Evolutionary conservation across 1,284 basidiomycete genomes (phyloP).

Genomic region (Mycocalia duriaeana): DNA sequence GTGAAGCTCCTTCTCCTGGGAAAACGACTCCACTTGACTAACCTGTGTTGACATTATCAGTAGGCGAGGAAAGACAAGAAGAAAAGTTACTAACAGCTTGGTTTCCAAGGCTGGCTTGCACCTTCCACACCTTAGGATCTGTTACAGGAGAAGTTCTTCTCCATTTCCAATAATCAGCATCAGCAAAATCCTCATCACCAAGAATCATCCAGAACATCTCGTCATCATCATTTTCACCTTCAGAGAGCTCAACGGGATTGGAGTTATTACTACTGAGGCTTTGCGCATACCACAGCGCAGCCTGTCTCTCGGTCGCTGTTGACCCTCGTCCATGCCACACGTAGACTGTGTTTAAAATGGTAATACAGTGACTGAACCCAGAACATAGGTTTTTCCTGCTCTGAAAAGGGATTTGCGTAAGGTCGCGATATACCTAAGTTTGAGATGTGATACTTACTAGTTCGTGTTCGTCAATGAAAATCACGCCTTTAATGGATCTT

Average conservation of each 20-base stretch:
- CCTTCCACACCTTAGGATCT: conserved; percentile 53
- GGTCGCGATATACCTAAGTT: background rate
- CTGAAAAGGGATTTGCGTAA: conserved; percentile 29
- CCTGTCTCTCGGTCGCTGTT: conserved; percentile 46
- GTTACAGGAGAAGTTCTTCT: conserved; percentile 33
- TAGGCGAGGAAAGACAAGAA: background rate
- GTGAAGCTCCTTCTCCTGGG: conserved; percentile 23
- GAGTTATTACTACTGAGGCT: conserved; percentile 35
- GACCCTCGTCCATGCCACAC: conserved; percentile 78
- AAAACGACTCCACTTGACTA: conserved; percentile 27
- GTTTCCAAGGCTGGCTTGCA: conserved; percentile 35
- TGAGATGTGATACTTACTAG: conserved; percentile 41
- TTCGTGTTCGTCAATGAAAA: conserved; percentile 70
- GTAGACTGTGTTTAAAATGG: conserved; percentile 64
- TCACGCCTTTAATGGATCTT: conserved; percentile 42
- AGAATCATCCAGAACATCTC: conserved; percentile 83
- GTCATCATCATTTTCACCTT: conserved; percentile 56
- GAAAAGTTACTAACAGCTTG: conserved; percentile 32
- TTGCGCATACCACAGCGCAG: conserved; percentile 56
- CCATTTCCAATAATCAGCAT: conserved; percentile 78
- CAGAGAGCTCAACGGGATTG: conserved; percentile 47
- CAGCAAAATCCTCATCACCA: conserved; percentile 66
- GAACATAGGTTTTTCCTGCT: conserved; percentile 67
- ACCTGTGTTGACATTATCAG: conserved; percentile 19
- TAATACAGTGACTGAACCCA: conserved; percentile 71